Base-by-base conservation (phyloP, 2,329 filamentous ascomycete species). In the Talaromyces sp. region DNA sequence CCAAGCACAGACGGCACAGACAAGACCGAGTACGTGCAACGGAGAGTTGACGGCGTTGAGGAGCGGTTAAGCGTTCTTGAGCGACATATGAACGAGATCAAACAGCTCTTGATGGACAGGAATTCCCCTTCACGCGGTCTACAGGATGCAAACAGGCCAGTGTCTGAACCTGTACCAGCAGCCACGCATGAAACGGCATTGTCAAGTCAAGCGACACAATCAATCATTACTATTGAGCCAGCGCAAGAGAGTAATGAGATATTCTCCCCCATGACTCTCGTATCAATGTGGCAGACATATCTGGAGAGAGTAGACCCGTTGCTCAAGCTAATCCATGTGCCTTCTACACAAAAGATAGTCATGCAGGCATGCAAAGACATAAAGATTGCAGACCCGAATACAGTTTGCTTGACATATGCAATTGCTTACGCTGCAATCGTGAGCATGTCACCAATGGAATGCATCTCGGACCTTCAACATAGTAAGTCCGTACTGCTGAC, bases 261-360 rank as follows among this genome's bases (percentile, higher is more conserved):
- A 61, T 31, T 53, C 57, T 15, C 43, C 57, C 2, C 10, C 53
- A 13, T 39, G 36, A 3, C 54, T 63, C 22, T 52, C 53, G 3
- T 57, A 58, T 6, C 56, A 10, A 28, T 65, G 6, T 67, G 63
- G 65, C 64, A 66, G 41, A 62, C 33, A 25, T 67, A 64, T 36
- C 19, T 67, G 19, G 63, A 65, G 13, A 53, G 53, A 9, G 79
- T 84, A 15, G 81, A 84, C 65, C 80, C 81, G 0, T 64, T 84
- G 2, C 70, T 84, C 61, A 84, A 84, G 62, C 72, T 84, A 2
- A 67, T 84, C 13, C 82, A 85, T 64, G 70, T 78, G 1, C 81
- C 81, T 1, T 79, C 77, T 8, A 70, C 79, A 17, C 77, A 81
- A 62, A 74, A 74, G 4, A 75, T 74, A 0, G 67, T 84, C n/a